phyloP scores from a whole-genome alignment of 805 yeast genomes.

The Candida morakotiae region DNA sequence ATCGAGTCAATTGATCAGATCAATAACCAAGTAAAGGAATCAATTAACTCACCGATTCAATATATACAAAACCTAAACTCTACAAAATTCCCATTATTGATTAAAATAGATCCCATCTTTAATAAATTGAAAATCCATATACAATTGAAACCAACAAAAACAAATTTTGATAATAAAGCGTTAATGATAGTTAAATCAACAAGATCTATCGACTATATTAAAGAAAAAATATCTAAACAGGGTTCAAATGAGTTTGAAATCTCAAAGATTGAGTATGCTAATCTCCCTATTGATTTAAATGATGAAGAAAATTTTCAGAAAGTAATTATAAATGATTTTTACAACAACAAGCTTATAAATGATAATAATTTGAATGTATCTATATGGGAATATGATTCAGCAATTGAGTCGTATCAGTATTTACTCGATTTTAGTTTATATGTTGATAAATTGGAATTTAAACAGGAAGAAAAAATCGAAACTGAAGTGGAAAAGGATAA shows the following conservation, averaged over 20 bases:
- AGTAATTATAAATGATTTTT: conserved; percentile 26
- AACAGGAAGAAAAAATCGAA: neutral
- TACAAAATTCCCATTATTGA: conserved; percentile 24
- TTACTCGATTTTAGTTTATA: conserved; percentile 24
- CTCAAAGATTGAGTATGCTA: conserved; percentile 24
- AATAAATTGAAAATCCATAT: conserved; percentile 26
- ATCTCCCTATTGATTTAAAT: conserved; percentile 24
- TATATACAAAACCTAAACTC: conserved; percentile 23
- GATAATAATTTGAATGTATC: conserved; percentile 18
- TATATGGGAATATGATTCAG: conserved; percentile 21
- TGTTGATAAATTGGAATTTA: conserved; percentile 15
- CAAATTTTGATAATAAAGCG: conserved; percentile 11
- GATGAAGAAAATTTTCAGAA: conserved; percentile 14
- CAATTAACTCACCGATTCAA: conserved; percentile 13
- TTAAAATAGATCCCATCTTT: conserved; percentile 20
- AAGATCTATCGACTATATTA: conserved; percentile 10
- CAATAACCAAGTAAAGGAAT: conserved; percentile 13
- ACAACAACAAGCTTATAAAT: conserved; percentile 11
- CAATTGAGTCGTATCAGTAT: conserved; percentile 11
- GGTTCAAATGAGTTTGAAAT: conserved; percentile 14
- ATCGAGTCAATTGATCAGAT: conserved; percentile 18
- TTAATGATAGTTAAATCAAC: conserved; percentile 31
- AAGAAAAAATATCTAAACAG: neutral
- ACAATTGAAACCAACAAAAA: conserved; percentile 14
- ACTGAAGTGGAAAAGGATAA: neutral